Base-by-base conservation (phyloP, 805 yeast species). In the Saturnispora gosingensis region DNA sequence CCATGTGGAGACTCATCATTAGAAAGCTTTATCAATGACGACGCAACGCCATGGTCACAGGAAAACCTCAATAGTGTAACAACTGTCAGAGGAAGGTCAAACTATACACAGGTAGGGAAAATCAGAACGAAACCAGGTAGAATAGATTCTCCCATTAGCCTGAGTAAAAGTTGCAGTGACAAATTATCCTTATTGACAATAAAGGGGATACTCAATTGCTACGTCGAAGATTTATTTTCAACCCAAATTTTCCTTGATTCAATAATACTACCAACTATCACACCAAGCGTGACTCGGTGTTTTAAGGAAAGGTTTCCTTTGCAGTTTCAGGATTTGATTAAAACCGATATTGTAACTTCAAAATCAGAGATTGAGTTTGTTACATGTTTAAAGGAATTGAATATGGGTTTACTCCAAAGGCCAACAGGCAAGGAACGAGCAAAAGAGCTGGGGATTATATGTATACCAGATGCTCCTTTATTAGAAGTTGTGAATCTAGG, bases 91-190 rank as follows among this genome's bases (percentile, higher is more conserved):
- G 97, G 97, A 0, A 65, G 95, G 39, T 76, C 75, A 35, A 71
- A 78, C 61, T 83, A 78, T 56, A 68, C 67, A 15, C 59, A 67
- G 18, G 66, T 74, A 2, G 96, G 96, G 0, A 66, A 70, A 8
- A 89, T 91, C 1, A 72, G 99, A 55, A 90, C 98, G 0, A 91
- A 93, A 61, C 99, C 98, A 0, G 99, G 99, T 1, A 66, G 98
- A 48, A 64, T 72, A 28, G 98, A 93, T 62, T 84, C 97, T 2
- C 75, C 76, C 2, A 56, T 80, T 4, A 77, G 95, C 0, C 65
- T 76, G 46, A 85, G 95, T 30, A 91, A 89, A 64, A 87, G 96
- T 1, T 91, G 98, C 63, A 81, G 95, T 1, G 98, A 91, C 64
- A 91, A 91, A 60, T 64, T 91, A 25, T 74, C 86, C 43, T 49